Base-by-base conservation (phyloP, 306 rosid genomes). In the Heteromeles arbutifolia region DNA sequence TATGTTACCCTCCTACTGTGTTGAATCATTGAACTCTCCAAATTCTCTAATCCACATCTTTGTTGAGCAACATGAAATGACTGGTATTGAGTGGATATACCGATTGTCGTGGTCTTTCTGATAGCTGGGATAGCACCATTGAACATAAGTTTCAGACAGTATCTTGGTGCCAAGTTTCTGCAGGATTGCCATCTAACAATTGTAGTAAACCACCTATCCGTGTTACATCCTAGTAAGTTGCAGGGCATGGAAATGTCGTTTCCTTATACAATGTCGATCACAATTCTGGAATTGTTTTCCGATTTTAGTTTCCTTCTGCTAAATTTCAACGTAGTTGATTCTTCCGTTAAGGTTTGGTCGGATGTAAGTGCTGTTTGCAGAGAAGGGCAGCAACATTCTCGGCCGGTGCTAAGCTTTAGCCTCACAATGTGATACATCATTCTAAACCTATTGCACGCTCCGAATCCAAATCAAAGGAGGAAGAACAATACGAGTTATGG, bases 1-100 rank as follows among this genome's bases (percentile, higher is more conserved):
- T 62, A 43, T 7, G 53, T 39, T 63, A 57, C 68, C 69, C 69
- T 66, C 63, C 21, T 29, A 25, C 7, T 0, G 0, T 58, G 26
- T 6, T 69, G 50, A 22, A 65, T 54, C 68, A 54, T 41, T 11
- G 31, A 59, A 56, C 26, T 59, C 41, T 7, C 43, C 43, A 64
- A 15, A 37, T 71, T 29, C 21, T 3, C 15, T 41, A 25, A 73
- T 67, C 75, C 41, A 57, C 62, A 13, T 66, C 65, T 18, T 53
- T 61, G 66, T 61, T 61, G 66, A 61, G 66, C 75, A 41, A 50
- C 68, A 67, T 70, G 72, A 71, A 82, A 21, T 72, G 66, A 69
- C 58, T 31, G 74, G 68, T 59, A 11, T 72, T 41, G 67, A 53
- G 39, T 4, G 67, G 41, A 63, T 24, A 61, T 13, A 26, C 21